phyloP scores from a whole-genome alignment of 345 rosid genomes.

The Pistacia vera region DNA sequence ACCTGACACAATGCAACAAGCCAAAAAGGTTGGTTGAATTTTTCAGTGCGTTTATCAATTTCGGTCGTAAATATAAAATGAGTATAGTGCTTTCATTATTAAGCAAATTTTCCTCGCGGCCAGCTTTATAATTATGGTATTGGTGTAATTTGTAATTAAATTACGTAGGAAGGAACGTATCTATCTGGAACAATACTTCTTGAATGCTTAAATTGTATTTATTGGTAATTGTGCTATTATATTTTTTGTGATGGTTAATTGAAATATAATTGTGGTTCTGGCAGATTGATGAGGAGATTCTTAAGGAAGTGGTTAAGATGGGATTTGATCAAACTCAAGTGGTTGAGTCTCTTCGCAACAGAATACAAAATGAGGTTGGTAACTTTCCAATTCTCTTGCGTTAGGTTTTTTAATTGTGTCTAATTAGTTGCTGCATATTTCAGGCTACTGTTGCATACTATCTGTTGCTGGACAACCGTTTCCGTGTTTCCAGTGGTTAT shows the following conservation, averaged over 20 bases:
- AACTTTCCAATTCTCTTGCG: no score
- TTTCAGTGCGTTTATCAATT: no score
- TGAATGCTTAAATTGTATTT: neutral
- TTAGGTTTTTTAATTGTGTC: no score
- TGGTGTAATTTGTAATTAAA: neutral
- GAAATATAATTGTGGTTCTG: conserved; percentile 13
- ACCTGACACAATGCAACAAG: conserved; percentile 77
- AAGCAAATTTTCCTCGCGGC: no score
- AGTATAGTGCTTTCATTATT: neutral
- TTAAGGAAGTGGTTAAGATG: conserved; percentile 71
- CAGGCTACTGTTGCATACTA: conserved; percentile 98
- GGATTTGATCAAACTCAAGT: conserved; percentile 77
- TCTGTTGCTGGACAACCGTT: no score
- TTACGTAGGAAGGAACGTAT: conserved; percentile 20
- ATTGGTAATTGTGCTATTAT: neutral
- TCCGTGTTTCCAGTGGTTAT: conserved; percentile 74
- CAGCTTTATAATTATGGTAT: no score
- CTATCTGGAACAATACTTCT: neutral
- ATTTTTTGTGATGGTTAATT: neutral
- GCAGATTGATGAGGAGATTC: conserved; percentile 91
- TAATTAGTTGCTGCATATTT: conserved; percentile 29
- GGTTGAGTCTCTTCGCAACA: conserved; percentile 76
- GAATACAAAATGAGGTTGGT: conserved; percentile 76
- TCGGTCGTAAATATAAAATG: no score
- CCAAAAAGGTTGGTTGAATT: no score